phyloP scores from a whole-genome alignment of 306 rosid species.

The Psophocarpus tetragonolobus region DNA sequence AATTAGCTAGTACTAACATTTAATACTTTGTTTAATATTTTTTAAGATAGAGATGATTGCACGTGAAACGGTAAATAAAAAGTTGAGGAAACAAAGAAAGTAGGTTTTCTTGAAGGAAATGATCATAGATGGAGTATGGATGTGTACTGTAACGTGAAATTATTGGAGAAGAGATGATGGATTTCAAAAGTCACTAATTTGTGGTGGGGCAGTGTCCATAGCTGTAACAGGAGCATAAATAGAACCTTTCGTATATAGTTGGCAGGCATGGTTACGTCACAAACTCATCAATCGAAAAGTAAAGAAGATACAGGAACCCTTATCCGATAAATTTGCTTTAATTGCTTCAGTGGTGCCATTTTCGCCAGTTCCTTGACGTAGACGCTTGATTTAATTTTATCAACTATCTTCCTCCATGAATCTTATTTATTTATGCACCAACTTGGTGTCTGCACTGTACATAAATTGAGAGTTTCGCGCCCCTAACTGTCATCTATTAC shows the following conservation, averaged over 20 bases:
- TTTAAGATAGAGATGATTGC: no score
- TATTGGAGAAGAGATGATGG: background rate
- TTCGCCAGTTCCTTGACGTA: constrained; percentile 10
- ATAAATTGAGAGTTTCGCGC: background rate
- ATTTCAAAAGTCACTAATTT: constrained; percentile 9
- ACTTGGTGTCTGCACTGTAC: background rate
- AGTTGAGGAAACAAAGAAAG: background rate
- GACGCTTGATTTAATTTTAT: constrained; percentile 14
- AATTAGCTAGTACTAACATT: no score
- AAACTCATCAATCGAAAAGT: constrained; percentile 9
- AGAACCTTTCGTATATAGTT: background rate
- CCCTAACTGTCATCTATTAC: background rate
- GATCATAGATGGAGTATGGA: background rate
- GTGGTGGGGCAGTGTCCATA: constrained; percentile 36
- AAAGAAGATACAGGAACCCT: constrained; percentile 31
- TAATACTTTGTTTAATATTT: no score
- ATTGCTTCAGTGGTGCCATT: background rate
- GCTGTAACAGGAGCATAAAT: background rate
- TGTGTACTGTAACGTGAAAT: background rate
- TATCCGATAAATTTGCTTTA: constrained; percentile 19
- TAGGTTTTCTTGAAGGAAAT: background rate
- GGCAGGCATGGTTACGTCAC: constrained; percentile 14
- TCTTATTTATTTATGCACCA: background rate
- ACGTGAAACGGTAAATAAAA: background rate
- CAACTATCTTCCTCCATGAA: background rate